phyloP scores from a whole-genome alignment of 345 rosid species.

The Clarkia xantiana region DNA sequence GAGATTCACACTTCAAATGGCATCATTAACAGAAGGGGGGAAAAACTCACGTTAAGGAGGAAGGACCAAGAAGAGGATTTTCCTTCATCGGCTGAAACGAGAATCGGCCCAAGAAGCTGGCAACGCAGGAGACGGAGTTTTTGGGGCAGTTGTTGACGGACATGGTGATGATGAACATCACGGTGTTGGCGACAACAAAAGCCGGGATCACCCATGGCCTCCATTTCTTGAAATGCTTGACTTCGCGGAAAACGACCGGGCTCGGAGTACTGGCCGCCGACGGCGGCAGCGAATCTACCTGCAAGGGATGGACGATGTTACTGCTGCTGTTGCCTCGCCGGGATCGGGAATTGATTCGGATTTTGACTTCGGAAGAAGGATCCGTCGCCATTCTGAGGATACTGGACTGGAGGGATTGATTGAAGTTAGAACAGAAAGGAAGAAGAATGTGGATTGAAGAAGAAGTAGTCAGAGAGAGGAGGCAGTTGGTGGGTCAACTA shows the following conservation, averaged over 20 bases:
- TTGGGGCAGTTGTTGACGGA: slow-evolving; percentile 74
- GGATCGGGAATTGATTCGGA: slow-evolving; percentile 19
- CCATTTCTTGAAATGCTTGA: slow-evolving; percentile 60
- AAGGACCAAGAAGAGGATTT: slow-evolving; percentile 94
- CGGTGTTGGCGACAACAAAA: slow-evolving; percentile 55
- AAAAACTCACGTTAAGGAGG: slow-evolving; percentile 51
- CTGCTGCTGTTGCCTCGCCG: slow-evolving; percentile 10
- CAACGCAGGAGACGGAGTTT: slow-evolving; percentile 52
- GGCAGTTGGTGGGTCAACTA: slow-evolving; percentile 5
- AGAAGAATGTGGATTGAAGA: background rate
- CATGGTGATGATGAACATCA: slow-evolving; percentile 74
- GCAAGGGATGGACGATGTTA: slow-evolving; percentile 32
- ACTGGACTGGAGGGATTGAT: background rate
- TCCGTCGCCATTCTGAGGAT: background rate
- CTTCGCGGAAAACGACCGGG: slow-evolving; percentile 29
- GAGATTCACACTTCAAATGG: background rate
- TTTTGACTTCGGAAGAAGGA: slow-evolving; percentile 16
- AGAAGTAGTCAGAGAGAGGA: background rate
- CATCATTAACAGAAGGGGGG: background rate
- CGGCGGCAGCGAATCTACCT: slow-evolving; percentile 17
- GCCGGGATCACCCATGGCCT: slow-evolving; percentile 60
- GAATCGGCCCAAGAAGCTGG: slow-evolving; percentile 67
- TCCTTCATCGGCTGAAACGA: slow-evolving; percentile 79
- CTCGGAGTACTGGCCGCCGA: slow-evolving; percentile 4
- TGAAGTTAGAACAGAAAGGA: background rate